phyloP scores from a whole-genome alignment of 2,329 filamentous ascomycete species.

The Parastagonospora avenae region DNA sequence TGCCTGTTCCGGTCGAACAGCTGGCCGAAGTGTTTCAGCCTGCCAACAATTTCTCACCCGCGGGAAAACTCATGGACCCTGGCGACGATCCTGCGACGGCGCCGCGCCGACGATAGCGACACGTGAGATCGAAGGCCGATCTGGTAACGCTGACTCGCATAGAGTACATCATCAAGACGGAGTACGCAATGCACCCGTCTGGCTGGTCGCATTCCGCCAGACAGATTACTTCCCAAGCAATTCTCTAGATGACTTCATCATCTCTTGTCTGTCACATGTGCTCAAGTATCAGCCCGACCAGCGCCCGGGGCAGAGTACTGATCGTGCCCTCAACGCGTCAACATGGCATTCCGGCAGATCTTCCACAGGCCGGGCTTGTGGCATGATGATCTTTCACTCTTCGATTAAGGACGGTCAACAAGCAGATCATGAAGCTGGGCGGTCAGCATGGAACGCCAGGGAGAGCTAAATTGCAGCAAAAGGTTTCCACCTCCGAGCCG shows the following conservation, averaged over 20 bases:
- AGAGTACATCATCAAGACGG: not conserved
- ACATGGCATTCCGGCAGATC: not conserved
- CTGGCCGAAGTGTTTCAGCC: slow-evolving; percentile 18
- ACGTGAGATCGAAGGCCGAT: slow-evolving; percentile 15
- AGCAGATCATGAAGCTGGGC: too few relatives aligned
- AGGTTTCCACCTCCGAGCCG: too few relatives aligned
- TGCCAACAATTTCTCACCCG: slow-evolving; percentile 6
- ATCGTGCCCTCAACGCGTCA: too few relatives aligned
- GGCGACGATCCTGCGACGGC: slow-evolving; percentile 17
- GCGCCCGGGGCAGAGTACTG: too few relatives aligned
- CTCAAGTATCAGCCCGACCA: too few relatives aligned
- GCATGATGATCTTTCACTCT: not conserved
- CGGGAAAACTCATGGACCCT: slow-evolving; percentile 14
- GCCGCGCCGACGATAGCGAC: slow-evolving; percentile 5
- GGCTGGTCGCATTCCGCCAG: too few relatives aligned
- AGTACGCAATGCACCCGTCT: not conserved
- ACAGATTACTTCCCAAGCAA: too few relatives aligned
- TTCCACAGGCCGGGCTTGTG: not conserved
- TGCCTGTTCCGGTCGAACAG: slow-evolving; percentile 13
- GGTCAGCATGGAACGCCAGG: too few relatives aligned
- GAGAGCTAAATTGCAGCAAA: too few relatives aligned
- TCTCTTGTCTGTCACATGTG: too few relatives aligned
- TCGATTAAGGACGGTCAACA: too few relatives aligned
- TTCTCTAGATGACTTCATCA: too few relatives aligned
- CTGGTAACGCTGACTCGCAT: slow-evolving; percentile 8